These are phyloP conservation scores for Boletus bicolor DNA, from an alignment of 768 basidiomycete genomes.

Conservation along the genomic window DNA sequence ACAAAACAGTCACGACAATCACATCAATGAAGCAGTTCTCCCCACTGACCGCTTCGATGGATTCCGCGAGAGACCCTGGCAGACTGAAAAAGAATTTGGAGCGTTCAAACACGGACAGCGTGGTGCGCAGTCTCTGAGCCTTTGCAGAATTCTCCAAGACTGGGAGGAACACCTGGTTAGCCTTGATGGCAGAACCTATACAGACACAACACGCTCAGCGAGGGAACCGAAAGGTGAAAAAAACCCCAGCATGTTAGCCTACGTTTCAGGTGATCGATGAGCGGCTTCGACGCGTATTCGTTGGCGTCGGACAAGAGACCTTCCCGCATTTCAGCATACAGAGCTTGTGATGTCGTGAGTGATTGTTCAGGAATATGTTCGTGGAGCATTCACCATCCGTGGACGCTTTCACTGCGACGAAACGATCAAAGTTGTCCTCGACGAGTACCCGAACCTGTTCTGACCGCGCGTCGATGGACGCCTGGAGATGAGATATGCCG, in stretches of 20 bases:
- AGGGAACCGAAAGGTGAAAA: neutral
- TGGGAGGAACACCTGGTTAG: conserved; percentile 93
- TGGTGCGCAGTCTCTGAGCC: conserved; percentile 87
- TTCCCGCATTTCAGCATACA: conserved; percentile 92
- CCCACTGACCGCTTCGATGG: conserved; percentile 74
- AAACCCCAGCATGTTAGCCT: conserved; percentile 16
- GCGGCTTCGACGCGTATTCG: conserved; percentile 79
- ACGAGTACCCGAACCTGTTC: conserved; percentile 94
- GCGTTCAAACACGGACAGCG: conserved; percentile 91
- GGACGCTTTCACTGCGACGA: conserved; percentile 94
- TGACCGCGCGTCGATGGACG: conserved; percentile 85
- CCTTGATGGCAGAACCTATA: conserved; percentile 85
- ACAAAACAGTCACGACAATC: neutral
- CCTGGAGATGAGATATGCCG: conserved; percentile 70
- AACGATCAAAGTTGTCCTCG: conserved; percentile 97
- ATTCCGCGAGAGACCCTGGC: conserved; percentile 86
- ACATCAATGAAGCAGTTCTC: neutral
- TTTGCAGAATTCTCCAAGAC: conserved; percentile 95
- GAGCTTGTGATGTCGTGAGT: conserved; percentile 45
- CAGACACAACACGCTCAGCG: conserved; percentile 3
- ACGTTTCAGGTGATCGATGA: conserved; percentile 88
- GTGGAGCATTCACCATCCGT: conserved; percentile 70
- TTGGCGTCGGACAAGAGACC: conserved; percentile 71
- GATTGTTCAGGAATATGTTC: neutral
- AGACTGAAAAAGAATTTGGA: conserved; percentile 99